Evolutionary conservation across 768 basidiomycete genomes (phyloP), one percentile per base, ranked within the genome.

Genomic region (Dendrothele bispora): DNA sequence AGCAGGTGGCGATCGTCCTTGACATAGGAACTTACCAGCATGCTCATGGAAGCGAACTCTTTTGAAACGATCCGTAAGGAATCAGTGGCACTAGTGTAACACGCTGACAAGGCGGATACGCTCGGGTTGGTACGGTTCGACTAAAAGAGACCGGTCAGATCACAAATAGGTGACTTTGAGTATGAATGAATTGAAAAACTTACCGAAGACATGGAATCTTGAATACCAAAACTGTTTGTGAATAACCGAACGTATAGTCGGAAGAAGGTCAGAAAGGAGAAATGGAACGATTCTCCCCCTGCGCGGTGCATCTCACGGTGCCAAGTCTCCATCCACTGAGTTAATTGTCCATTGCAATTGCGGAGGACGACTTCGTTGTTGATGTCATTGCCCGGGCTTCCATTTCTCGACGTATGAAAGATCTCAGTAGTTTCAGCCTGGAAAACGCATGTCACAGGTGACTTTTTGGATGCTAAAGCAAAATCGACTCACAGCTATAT

Each of bases 351-450:
- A 61, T 92, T 92, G 61, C 84, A 88, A 51, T 79, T 83, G 40
- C 78, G 74, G 26, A 93, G 73, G 11, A 86, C 78, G 43, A 82
- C 75, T 45, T 90, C 87, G 59, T 84, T 82, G 61, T 89, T 86
- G 49, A 87, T 73, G 59, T 91, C 87, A 29, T 71, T 74, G 61
- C 66, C 69, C 21, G 73, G 67, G 15, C 63, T 48, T 56, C 74
- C 38, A 46, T 63, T 49, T 43, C 66, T 69, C 65, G 78, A 68
- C 60, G 80, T 55, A 55, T 81, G 76, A 60, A 89, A 81, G 50
- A 83, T 75, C 54, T 91, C 89, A 8, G 86, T 89, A 14, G 84
- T 86, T 63, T 88, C 86, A n/a, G 84, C 82, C 87, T 87, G 58
- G 26, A 44, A 43, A 51, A 39, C 25, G 41, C 43, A 24, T 40